These are phyloP conservation scores for Voacanga thouarsii DNA, from an alignment of 257 asterid species.

Conservation along the genomic window DNA sequence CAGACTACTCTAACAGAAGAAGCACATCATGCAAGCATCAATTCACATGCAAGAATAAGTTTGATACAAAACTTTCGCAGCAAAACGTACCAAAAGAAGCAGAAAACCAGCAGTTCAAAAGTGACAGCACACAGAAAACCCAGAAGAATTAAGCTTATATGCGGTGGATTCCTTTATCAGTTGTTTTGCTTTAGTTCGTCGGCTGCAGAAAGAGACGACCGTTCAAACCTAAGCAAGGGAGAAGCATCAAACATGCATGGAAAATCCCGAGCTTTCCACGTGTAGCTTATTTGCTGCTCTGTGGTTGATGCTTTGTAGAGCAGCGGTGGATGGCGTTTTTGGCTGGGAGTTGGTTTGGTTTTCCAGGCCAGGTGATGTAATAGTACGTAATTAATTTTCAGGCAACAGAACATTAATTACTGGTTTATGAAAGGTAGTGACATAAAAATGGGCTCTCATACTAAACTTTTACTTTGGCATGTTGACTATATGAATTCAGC, in stretches of 20 bases:
- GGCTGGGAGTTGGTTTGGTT: not conserved
- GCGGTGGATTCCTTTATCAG: no score
- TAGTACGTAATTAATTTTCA: not conserved
- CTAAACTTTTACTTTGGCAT: no score
- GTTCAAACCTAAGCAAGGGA: not conserved
- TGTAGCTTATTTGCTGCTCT: not conserved
- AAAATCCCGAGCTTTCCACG: conserved; percentile 3
- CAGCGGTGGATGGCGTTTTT: not conserved
- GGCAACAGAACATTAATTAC: not conserved
- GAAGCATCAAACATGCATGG: not conserved
- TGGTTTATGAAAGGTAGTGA: no score
- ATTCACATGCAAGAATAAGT: not conserved
- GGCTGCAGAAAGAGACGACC: not conserved
- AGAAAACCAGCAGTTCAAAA: not conserved
- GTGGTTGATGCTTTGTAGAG: not conserved
- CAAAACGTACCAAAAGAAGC: not conserved
- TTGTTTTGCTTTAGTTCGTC: not conserved
- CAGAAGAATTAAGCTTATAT: not conserved
- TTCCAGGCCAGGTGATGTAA: not conserved
- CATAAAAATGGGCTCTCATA: no score
- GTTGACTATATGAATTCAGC: no score
- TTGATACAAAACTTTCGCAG: not conserved
- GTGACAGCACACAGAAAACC: not conserved
- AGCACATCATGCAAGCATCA: not conserved
- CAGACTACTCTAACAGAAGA: not conserved